phyloP scores from a whole-genome alignment of 2,329 filamentous ascomycete species.

The Calonectria hongkongensis region DNA sequence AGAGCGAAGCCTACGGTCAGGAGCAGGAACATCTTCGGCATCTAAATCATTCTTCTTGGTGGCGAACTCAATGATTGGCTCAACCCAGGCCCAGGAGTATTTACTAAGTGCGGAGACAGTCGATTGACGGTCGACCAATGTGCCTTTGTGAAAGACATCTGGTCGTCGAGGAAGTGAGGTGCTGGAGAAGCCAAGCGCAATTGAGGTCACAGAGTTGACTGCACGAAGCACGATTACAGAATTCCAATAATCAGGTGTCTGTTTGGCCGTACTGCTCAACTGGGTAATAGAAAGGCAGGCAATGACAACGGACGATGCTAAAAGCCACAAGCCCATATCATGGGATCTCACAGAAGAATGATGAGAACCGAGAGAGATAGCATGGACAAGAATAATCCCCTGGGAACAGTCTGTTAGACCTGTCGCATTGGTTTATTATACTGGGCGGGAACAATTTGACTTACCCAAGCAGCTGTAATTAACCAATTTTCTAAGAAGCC shows the following conservation, averaged over 20 bases:
- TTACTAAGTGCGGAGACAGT: conserved; percentile 77
- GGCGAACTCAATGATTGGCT: conserved; percentile 72
- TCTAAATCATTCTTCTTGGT: conserved; percentile 76
- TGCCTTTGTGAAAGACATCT: conserved; percentile 76
- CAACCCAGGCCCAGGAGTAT: conserved; percentile 80
- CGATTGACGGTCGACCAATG: conserved; percentile 77
- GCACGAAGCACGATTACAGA: conserved; percentile 67
- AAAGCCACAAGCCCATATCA: conserved; percentile 71
- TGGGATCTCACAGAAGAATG: conserved; percentile 72
- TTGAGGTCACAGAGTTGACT: conserved; percentile 65
- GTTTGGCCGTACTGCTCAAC: conserved; percentile 60
- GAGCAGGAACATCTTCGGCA: conserved; percentile 76
- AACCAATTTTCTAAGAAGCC: conserved; percentile 75
- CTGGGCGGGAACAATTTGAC: conserved; percentile 53
- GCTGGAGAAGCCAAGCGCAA: conserved; percentile 69
- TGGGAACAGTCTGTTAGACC: conserved; percentile 52
- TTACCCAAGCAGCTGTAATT: conserved; percentile 77
- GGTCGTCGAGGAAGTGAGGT: conserved; percentile 80
- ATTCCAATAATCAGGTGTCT: conserved; percentile 58
- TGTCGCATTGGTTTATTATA: conserved; percentile 6
- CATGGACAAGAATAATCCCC: conserved; percentile 72
- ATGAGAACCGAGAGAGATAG: conserved; percentile 68
- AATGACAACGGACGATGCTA: conserved; percentile 68
- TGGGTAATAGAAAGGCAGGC: conserved; percentile 67
- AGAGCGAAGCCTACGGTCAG: conserved; percentile 73